Evolutionary conservation across 345 rosid genomes (phyloP).

Genomic region (Populus alba): DNA sequence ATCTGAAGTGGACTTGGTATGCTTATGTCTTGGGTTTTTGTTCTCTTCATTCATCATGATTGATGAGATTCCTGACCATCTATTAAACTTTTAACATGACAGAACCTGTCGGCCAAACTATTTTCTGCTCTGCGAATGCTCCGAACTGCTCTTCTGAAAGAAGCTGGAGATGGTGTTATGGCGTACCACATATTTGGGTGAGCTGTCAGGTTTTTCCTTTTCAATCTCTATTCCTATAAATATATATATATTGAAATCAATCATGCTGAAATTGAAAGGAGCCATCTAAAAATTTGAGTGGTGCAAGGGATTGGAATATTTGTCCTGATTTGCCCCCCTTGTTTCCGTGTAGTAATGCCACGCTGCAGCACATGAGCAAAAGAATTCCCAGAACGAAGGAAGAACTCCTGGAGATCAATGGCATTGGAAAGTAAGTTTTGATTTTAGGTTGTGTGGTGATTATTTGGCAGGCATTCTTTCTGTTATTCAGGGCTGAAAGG

Average conservation of each 20-base stretch:
- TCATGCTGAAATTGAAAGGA: background rate
- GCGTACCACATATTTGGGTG: slow-evolving; percentile 94
- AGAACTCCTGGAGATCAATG: slow-evolving; percentile 88
- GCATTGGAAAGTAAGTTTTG: slow-evolving; percentile 87
- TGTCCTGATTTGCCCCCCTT: background rate
- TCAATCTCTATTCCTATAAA: background rate
- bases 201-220: slow-evolving; percentile 21
- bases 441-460: background rate
- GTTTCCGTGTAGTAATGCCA: slow-evolving; percentile 55
- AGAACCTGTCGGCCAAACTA: slow-evolving; percentile 74
- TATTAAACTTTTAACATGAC: slow-evolving; percentile 12
- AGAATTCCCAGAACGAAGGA: slow-evolving; percentile 80
- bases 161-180: slow-evolving; percentile 78
- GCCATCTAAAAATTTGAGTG: background rate
- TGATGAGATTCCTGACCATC: slow-evolving; percentile 2
- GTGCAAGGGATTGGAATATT: background rate
- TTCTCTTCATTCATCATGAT: slow-evolving; percentile 2
- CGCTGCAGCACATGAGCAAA: slow-evolving; percentile 71
- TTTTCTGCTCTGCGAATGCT: slow-evolving; percentile 69
- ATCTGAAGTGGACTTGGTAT: slow-evolving; percentile 67
- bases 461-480: background rate
- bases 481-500: background rate
- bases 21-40: slow-evolving; percentile 6
- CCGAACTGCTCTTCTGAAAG: slow-evolving; percentile 72
- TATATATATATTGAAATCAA: background rate